Percentiles rank a stretch among this genome's conserved stretches.
Conservation (phyloP, 2,329 filamentous ascomycete genomes). For the Podosphaera fusca region DNA sequence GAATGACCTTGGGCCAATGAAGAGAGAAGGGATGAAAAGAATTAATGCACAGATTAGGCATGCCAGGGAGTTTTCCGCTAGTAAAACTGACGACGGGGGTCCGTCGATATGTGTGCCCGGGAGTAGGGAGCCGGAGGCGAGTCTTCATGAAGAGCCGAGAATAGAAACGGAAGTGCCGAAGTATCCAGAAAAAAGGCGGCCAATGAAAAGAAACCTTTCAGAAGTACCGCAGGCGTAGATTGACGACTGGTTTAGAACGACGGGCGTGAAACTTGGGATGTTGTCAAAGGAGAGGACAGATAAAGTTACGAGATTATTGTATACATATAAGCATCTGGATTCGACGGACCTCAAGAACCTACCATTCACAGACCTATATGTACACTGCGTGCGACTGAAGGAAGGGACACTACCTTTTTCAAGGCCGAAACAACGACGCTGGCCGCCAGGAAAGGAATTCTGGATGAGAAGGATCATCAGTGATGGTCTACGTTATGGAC, state of each 20-base stretch:
- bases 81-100: background rate
- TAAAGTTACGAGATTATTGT: background rate
- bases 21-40: too few relatives aligned
- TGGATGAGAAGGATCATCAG: too few relatives aligned
- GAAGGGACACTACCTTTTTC: background rate
- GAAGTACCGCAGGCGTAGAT: background rate
- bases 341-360: background rate
- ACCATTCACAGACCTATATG: background rate
- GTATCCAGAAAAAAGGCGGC: background rate
- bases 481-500: too few relatives aligned
- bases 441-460: background rate
- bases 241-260: background rate
- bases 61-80: too few relatives aligned
- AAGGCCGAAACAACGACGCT: background rate
- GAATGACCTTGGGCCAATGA: too few relatives aligned
- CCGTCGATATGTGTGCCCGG: background rate
- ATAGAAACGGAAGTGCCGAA: background rate
- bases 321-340: background rate
- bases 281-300: background rate
- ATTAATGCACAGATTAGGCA: too few relatives aligned
- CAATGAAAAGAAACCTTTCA: background rate
- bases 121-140: background rate
- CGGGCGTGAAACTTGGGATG: background rate
- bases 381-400: background rate
- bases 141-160: background rate